Conservation (phyloP, 495 filamentous ascomycete species). For the Xylaria curta region DNA sequence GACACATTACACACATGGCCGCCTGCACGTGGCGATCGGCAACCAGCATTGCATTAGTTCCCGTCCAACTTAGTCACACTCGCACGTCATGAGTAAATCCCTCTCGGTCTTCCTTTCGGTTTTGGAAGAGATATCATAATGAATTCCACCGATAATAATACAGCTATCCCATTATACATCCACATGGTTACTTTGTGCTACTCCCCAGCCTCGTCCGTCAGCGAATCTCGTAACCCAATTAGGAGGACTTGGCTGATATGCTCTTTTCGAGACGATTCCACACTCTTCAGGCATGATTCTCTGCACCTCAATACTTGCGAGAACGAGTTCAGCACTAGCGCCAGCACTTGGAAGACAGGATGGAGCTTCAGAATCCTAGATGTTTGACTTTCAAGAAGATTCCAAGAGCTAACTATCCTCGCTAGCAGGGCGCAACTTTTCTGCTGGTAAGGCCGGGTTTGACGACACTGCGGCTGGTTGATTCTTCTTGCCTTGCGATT, state of each 20-base stretch:
- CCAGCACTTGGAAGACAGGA: neutral
- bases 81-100: neutral
- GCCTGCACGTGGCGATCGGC: neutral
- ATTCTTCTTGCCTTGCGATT: neutral
- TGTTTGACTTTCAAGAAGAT: neutral
- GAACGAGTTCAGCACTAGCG: constrained; percentile 1
- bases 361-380: too few relatives aligned
- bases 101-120: neutral
- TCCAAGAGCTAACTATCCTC: neutral
- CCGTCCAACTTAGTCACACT: neutral
- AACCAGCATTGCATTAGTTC: constrained; percentile 8
- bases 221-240: neutral
- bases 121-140: neutral
- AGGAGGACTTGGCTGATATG: neutral
- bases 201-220: neutral
- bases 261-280: neutral
- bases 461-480: neutral
- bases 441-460: neutral
- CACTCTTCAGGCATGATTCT: neutral
- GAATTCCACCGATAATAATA: neutral
- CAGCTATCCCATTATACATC: neutral
- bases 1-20: neutral
- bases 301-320: neutral
- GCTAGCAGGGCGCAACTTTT: neutral
- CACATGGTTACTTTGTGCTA: neutral